Evolutionary conservation across 371 early-diverging fungal genomes (phyloP).

Genomic region (Zancudomyces culisetae): DNA sequence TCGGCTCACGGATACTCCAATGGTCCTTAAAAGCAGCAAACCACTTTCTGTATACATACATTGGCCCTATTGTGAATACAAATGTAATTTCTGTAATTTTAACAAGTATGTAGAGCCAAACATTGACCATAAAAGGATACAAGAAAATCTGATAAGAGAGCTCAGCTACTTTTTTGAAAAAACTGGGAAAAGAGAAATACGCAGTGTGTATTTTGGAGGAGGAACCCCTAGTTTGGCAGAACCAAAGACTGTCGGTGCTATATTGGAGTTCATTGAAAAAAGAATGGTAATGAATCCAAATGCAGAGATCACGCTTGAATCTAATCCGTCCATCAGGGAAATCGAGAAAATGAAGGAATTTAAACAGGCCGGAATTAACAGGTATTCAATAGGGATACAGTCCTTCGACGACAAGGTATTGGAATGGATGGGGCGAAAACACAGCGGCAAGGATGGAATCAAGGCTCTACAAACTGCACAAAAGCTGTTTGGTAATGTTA

Average conservation of each 20-base stretch:
- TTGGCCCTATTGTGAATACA: slow-evolving; percentile 67
- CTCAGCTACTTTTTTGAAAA: slow-evolving; percentile 23
- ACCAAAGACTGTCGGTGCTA: slow-evolving; percentile 3
- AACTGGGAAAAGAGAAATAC: slow-evolving; percentile 21
- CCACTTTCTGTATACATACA: slow-evolving; percentile 58
- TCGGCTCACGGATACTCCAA: no score
- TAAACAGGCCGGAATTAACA: slow-evolving; percentile 46
- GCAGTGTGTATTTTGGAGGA: slow-evolving; percentile 60
- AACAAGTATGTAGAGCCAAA: slow-evolving; percentile 55
- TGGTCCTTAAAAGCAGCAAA: background rate
- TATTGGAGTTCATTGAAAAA: background rate
- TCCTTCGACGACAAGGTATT: slow-evolving; percentile 38
- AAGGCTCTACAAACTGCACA: slow-evolving; percentile 32
- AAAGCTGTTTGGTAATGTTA: slow-evolving; percentile 40
- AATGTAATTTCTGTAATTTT: slow-evolving; percentile 73
- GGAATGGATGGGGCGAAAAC: slow-evolving; percentile 44
- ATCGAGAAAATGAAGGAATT: slow-evolving; percentile 16
- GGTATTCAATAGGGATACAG: slow-evolving; percentile 64
- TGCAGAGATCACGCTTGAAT: slow-evolving; percentile 11
- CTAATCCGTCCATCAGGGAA: slow-evolving; percentile 17
- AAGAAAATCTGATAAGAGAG: slow-evolving; percentile 30
- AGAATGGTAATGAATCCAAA: background rate
- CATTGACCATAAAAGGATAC: slow-evolving; percentile 34
- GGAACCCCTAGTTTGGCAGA: slow-evolving; percentile 44
- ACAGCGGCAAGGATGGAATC: slow-evolving; percentile 37